Percentiles rank a stretch among this genome's conserved stretches.
Evolutionary conservation across 495 filamentous ascomycete genomes (phyloP).

Genomic region (Terfezia boudieri): DNA sequence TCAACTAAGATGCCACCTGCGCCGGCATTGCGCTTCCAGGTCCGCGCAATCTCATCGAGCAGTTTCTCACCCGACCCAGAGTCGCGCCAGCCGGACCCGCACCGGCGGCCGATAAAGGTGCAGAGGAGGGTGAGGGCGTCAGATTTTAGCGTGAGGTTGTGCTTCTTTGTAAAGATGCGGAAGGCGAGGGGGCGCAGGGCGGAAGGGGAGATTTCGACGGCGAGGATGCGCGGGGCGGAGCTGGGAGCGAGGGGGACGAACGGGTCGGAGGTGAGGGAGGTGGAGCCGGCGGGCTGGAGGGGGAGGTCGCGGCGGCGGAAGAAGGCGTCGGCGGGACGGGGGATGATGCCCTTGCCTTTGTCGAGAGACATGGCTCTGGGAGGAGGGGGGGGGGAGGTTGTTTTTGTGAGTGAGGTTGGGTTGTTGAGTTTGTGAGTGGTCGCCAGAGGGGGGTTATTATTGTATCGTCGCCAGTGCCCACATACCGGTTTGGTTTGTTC

Average conservation of each 20-base stretch:
- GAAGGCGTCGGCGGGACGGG: not conserved
- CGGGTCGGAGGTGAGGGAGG: conserved; percentile 10
- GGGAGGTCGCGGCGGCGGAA: not conserved
- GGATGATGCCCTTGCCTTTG: not conserved
- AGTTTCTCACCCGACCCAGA: conserved; percentile 81
- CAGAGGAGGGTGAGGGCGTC: conserved; percentile 65
- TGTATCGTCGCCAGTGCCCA: too few relatives aligned
- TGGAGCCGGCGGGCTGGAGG: conserved; percentile 1
- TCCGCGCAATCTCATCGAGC: conserved; percentile 69
- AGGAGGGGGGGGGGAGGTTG: too few relatives aligned
- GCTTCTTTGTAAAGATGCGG: conserved; percentile 90
- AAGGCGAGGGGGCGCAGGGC: conserved; percentile 82
- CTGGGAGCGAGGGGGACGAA: conserved; percentile 16
- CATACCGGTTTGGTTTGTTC: too few relatives aligned
- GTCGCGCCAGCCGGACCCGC: conserved; percentile 89
- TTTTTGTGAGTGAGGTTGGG: too few relatives aligned
- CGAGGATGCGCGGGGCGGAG: conserved; percentile 47
- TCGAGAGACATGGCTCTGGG: too few relatives aligned
- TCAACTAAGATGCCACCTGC: conserved; percentile 73
- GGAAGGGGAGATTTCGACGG: conserved; percentile 67
- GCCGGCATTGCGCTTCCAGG: conserved; percentile 50
- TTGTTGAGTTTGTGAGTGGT: too few relatives aligned
- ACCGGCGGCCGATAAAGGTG: conserved; percentile 73
- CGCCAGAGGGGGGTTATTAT: too few relatives aligned
- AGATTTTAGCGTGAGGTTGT: conserved; percentile 82